These are phyloP conservation scores for Botrytis hyacinthi DNA, from an alignment of 2,329 filamentous ascomycete genomes.

Conservation along the genomic window DNA sequence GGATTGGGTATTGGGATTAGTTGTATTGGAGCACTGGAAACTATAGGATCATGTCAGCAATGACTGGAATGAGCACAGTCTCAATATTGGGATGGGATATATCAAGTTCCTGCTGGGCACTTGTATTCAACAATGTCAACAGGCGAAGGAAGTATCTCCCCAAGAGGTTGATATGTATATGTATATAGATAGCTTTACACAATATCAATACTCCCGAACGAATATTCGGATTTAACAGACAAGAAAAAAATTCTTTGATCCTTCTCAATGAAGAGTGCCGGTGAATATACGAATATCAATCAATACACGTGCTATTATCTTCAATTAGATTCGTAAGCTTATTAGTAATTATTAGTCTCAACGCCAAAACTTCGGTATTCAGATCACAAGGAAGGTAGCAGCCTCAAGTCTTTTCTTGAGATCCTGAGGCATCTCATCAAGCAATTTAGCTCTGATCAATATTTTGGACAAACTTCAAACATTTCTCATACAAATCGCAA, in stretches of 20 bases:
- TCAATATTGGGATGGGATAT: neutral
- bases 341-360: neutral
- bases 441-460: neutral
- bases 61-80: conserved; percentile 1
- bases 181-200: conserved; percentile 5
- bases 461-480: conserved; percentile 5
- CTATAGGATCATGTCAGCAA: conserved; percentile 19
- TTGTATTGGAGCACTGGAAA: conserved; percentile 11
- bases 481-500: neutral
- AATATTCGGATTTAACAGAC: neutral
- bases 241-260: neutral
- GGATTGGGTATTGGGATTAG: conserved; percentile 18
- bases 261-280: neutral
- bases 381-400: neutral
- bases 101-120: neutral
- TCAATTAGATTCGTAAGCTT: neutral
- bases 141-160: neutral
- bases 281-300: neutral
- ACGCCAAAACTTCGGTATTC: neutral
- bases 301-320: neutral
- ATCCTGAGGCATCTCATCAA: neutral
- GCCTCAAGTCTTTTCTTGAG: neutral
- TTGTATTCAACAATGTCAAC: neutral
- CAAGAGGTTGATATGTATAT: neutral
- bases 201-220: conserved; percentile 4